Conservation (phyloP, 176 grass and related monocot species). For the Oryza australiensis region DNA sequence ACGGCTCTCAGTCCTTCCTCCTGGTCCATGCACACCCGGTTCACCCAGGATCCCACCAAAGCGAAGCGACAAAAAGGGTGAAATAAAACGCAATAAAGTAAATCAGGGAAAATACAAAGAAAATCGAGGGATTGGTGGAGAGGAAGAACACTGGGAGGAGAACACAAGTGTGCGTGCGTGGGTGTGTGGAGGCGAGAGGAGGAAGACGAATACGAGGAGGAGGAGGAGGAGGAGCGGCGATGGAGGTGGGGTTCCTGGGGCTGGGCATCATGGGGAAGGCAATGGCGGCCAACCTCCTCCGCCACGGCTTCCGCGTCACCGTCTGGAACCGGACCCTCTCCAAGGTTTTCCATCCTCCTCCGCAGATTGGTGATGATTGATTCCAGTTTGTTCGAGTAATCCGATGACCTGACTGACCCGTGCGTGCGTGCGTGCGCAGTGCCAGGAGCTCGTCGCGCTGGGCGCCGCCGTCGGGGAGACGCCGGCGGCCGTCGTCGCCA, state of each 20-base stretch:
- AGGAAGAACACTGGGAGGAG: not conserved
- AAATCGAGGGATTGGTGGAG: not conserved
- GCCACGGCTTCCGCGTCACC: constrained; percentile 79
- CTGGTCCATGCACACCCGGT: not conserved
- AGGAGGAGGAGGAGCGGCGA: constrained; percentile 22
- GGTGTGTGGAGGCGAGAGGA: not conserved
- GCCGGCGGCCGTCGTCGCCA: constrained; percentile 76
- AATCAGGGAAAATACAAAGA: not conserved
- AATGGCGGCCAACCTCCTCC: constrained; percentile 88
- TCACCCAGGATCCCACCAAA: not conserved
- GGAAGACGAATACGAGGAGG: not conserved
- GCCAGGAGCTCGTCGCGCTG: constrained; percentile 74
- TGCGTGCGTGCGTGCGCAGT: constrained; percentile 33
- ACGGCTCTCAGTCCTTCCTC: not conserved
- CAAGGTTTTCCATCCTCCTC: constrained; percentile 52
- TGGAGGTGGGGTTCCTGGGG: constrained; percentile 96
- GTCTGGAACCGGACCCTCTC: constrained; percentile 93
- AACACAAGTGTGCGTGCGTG: not conserved
- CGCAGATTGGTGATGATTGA: not conserved
- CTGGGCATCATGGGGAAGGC: constrained; percentile 97
- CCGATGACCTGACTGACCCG: not conserved
- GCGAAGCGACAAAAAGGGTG: not conserved
- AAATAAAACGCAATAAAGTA: not conserved
- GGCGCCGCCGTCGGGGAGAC: constrained; percentile 87
- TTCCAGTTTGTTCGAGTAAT: not conserved